A percentile compares a stretch with the other conserved stretches of the same genome.
Evolutionary conservation across 768 basidiomycete genomes (phyloP).

Genomic region (Lactifluus pinguis): DNA sequence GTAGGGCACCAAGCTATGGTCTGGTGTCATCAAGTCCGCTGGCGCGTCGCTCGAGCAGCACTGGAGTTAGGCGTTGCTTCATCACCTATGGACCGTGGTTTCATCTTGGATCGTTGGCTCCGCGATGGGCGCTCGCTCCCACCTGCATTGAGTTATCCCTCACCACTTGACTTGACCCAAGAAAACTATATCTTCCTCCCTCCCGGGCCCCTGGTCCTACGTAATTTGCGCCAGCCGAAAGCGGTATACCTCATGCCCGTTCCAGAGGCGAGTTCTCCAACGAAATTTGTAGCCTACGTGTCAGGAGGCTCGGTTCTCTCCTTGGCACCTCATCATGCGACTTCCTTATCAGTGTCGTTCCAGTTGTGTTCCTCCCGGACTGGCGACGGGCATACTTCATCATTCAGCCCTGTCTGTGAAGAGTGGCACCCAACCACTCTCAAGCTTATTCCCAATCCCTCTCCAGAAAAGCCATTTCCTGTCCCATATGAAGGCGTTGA

Average conservation of each 20-base stretch:
- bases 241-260: constrained; percentile 47
- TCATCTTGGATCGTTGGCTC: constrained; percentile 57
- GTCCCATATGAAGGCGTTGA: constrained; percentile 58
- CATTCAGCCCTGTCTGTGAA: constrained; percentile 12
- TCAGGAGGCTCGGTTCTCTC: constrained; percentile 48
- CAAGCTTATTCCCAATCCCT: constrained; percentile 56
- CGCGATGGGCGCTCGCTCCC: constrained; percentile 48
- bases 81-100: constrained; percentile 25
- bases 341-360: constrained; percentile 40
- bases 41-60: constrained; percentile 72
- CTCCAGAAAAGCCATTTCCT: constrained; percentile 48
- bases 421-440: constrained; percentile 35
- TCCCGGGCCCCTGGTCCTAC: constrained; percentile 30
- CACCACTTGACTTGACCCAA: neutral
- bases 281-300: constrained; percentile 46
- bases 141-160: constrained; percentile 5
- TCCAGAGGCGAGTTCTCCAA: constrained; percentile 12
- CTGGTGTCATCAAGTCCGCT: constrained; percentile 97
- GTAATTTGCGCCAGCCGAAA: constrained; percentile 36
- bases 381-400: neutral
- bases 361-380: constrained; percentile 33
- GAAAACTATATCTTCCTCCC: constrained; percentile 31
- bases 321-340: constrained; percentile 41
- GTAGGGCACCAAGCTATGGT: constrained; percentile 96
- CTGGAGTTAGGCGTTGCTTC: constrained; percentile 48